Evolutionary conservation across 495 filamentous ascomycete genomes (phyloP).

Genomic region (Lophium mytilinum): DNA sequence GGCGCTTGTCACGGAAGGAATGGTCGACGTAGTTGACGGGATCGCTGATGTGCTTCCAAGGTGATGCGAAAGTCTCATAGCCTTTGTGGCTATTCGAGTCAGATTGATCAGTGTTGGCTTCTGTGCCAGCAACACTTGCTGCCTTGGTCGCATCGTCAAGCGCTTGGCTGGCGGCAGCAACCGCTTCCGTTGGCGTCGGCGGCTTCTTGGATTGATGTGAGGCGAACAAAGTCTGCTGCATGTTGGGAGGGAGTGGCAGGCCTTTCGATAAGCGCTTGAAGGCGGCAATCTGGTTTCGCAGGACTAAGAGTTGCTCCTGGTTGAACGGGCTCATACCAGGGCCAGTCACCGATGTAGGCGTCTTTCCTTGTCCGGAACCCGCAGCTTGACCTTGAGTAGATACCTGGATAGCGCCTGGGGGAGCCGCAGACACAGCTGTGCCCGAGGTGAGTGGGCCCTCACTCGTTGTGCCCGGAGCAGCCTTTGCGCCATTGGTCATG

Average conservation of each 20-base stretch:
- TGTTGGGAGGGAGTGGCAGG: conserved; percentile 58
- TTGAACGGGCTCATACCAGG: conserved; percentile 50
- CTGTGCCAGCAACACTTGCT: conserved; percentile 7
- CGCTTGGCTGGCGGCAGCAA: conserved; percentile 45
- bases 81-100: conserved; percentile 34
- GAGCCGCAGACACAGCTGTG: conserved; percentile 4
- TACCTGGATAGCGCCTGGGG: conserved; percentile 5
- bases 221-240: conserved; percentile 69
- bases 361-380: conserved; percentile 14
- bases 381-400: conserved; percentile 10
- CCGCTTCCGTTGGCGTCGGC: conserved; percentile 48
- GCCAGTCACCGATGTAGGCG: conserved; percentile 27
- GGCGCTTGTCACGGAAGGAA: conserved; percentile 57
- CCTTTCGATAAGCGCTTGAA: conserved; percentile 81
- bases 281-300: conserved; percentile 70
- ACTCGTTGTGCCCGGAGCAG: conserved; percentile 27
- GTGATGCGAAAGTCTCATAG: conserved; percentile 59
- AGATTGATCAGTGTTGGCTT: conserved; percentile 11
- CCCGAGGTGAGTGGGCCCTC: conserved; percentile 16
- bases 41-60: conserved; percentile 49
- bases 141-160: conserved; percentile 42
- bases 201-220: conserved; percentile 57
- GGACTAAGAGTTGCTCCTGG: conserved; percentile 57
- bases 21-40: conserved; percentile 76
- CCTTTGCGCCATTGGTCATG: conserved; percentile 45